Percentiles rank a stretch among this genome's conserved stretches.
Conservation (phyloP, 371 early-diverging fungal genomes). For the Fennellomyces sp. region DNA sequence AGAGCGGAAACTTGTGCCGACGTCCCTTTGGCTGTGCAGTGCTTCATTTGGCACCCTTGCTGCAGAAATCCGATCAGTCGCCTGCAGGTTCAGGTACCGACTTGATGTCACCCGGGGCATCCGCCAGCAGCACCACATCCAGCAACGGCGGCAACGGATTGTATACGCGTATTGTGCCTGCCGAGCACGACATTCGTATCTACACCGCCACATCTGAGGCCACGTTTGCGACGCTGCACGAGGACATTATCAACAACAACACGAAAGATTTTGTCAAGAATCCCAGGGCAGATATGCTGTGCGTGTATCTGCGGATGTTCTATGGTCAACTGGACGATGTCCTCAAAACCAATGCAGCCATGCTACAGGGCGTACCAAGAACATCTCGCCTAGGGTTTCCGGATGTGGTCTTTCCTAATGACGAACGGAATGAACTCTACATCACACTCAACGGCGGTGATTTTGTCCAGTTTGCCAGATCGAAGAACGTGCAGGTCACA, state of each 20-base stretch:
- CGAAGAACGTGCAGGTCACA: slow-evolving; percentile 65
- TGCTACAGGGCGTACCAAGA: slow-evolving; percentile 48
- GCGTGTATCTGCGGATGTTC: slow-evolving; percentile 55
- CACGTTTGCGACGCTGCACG: slow-evolving; percentile 56
- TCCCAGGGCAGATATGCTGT: slow-evolving; percentile 56
- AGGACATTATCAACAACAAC: slow-evolving; percentile 61
- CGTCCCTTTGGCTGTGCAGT: slow-evolving; percentile 76
- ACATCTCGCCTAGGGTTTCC: slow-evolving; percentile 69
- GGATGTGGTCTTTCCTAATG: slow-evolving; percentile 68
- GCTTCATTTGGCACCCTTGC: slow-evolving; percentile 48
- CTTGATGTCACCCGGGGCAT: slow-evolving; percentile 8
- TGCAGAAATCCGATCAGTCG: slow-evolving; percentile 24
- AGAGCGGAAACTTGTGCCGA: slow-evolving; percentile 27
- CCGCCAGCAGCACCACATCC: too few species aligned
- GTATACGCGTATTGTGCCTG: not conserved
- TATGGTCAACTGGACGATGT: slow-evolving; percentile 51
- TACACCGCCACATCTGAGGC: slow-evolving; percentile 60
- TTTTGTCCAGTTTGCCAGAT: slow-evolving; percentile 56
- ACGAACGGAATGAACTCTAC: slow-evolving; percentile 66
- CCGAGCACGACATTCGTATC: slow-evolving; percentile 60
- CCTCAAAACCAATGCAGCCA: slow-evolving; percentile 47
- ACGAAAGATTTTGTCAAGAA: slow-evolving; percentile 50
- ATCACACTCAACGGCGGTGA: slow-evolving; percentile 67
- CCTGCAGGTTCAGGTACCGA: slow-evolving; percentile 5
- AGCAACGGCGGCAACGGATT: slow-evolving; percentile 1